phyloP scores from a whole-genome alignment of 352 stramenopile species.

The Lagenidium giganteum region DNA sequence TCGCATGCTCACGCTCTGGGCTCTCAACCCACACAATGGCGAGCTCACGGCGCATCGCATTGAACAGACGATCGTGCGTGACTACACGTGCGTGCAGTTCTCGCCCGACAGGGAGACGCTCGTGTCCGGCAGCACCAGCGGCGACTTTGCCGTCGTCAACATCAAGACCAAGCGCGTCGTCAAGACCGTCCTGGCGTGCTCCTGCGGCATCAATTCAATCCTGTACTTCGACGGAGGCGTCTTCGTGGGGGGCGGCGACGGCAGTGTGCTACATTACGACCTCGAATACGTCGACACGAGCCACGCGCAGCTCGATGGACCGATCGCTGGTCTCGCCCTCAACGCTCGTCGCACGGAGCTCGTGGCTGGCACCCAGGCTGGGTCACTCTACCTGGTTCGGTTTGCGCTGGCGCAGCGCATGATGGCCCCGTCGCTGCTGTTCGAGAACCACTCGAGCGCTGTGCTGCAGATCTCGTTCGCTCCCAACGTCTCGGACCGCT shows the following conservation, averaged over 20 bases:
- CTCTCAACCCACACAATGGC: conserved; percentile 70
- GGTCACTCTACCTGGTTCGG: conserved; percentile 56
- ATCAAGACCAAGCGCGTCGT: conserved; percentile 55
- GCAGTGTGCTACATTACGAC: conserved; percentile 69
- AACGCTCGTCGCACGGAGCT: conserved; percentile 42
- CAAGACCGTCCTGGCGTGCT: conserved; percentile 63
- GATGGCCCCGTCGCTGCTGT: conserved; percentile 26
- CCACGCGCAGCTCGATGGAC: conserved; percentile 49
- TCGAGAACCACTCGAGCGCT: conserved; percentile 66
- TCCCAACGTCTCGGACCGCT: conserved; percentile 61
- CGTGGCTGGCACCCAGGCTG: conserved; percentile 58
- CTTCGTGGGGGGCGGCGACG: conserved; percentile 75
- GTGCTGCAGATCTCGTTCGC: conserved; percentile 73
- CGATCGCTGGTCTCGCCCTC: conserved; percentile 34
- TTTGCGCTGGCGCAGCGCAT: conserved; percentile 5
- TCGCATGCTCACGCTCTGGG: conserved; percentile 70
- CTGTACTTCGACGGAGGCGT: conserved; percentile 28
- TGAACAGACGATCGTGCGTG: conserved; percentile 49
- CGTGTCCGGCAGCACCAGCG: conserved; percentile 72
- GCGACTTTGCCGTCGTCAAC: conserved; percentile 72
- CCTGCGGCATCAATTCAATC: conserved; percentile 56
- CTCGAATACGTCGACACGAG: conserved; percentile 55
- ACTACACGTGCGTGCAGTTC: conserved; percentile 77
- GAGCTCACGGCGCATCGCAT: conserved; percentile 54
- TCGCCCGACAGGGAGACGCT: conserved; percentile 63